phyloP scores from a whole-genome alignment of 208 protist genomes.

The Entamoeba invadens region DNA sequence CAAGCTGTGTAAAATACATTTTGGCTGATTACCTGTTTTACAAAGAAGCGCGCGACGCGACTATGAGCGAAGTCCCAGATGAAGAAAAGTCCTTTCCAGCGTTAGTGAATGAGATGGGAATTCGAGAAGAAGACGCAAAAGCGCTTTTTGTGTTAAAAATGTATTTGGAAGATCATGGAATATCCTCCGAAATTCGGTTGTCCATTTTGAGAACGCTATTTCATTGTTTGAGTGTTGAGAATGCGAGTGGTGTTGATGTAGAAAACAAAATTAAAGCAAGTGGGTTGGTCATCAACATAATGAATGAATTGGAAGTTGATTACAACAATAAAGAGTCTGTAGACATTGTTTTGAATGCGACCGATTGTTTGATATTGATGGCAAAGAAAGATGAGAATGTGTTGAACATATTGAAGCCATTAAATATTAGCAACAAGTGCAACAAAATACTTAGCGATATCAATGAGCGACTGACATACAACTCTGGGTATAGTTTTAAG shows the following conservation, averaged over 20 bases:
- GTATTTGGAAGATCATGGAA: background rate
- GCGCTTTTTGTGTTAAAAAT: background rate
- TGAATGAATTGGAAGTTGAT: background rate
- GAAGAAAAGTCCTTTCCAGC: too few relatives aligned
- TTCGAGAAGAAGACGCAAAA: background rate
- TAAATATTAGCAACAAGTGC: background rate
- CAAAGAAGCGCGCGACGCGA: background rate
- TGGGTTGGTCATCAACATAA: background rate
- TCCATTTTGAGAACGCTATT: background rate
- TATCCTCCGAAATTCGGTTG: background rate
- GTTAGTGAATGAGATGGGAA: background rate
- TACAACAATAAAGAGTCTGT: background rate
- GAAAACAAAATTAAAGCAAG: background rate
- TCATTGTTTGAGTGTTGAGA: background rate
- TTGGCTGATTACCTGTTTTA: too few relatives aligned
- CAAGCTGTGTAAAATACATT: background rate
- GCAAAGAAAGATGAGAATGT: background rate
- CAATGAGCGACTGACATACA: background rate
- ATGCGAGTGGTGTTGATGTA: background rate
- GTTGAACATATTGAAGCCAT: background rate
- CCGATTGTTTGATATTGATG: background rate
- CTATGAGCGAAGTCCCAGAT: background rate
- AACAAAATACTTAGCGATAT: background rate
- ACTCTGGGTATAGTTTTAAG: background rate
- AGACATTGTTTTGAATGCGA: background rate